Conservation (phyloP, 495 filamentous ascomycete genomes). For the Pyrenula massariospora region DNA sequence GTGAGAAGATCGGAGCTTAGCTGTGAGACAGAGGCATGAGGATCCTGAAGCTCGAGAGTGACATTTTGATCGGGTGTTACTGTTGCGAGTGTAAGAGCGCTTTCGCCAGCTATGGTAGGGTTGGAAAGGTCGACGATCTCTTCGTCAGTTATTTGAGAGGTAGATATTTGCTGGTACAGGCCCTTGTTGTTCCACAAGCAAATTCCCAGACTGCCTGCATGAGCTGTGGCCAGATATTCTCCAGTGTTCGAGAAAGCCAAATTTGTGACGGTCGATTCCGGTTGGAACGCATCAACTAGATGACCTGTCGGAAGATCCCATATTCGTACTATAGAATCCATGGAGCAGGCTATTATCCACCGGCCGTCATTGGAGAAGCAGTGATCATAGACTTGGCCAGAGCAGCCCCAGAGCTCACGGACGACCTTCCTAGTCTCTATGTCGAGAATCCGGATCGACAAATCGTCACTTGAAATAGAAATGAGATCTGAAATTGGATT, state of each 20-base stretch:
- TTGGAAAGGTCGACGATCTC: slow-evolving; percentile 54
- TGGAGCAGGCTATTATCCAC: slow-evolving; percentile 84
- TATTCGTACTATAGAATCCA: slow-evolving; percentile 70
- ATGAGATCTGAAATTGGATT: slow-evolving; percentile 74
- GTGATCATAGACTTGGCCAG: slow-evolving; percentile 72
- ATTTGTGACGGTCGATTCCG: slow-evolving; percentile 63
- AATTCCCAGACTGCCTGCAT: slow-evolving; percentile 75
- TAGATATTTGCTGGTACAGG: slow-evolving; percentile 78
- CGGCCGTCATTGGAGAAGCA: slow-evolving; percentile 86
- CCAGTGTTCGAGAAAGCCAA: slow-evolving; percentile 81
- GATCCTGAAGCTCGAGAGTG: slow-evolving; percentile 21
- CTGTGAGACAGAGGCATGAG: slow-evolving; percentile 52
- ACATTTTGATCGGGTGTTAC: slow-evolving; percentile 26
- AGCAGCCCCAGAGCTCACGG: slow-evolving; percentile 83
- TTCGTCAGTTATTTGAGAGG: slow-evolving; percentile 64
- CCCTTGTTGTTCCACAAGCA: slow-evolving; percentile 89
- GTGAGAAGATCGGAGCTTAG: slow-evolving; percentile 72
- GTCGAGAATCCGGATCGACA: slow-evolving; percentile 79
- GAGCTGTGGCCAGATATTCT: slow-evolving; percentile 83
- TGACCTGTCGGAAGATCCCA: slow-evolving; percentile 97
- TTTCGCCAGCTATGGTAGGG: slow-evolving; percentile 55
- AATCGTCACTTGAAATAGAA: slow-evolving; percentile 80
- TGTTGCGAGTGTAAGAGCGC: slow-evolving; percentile 49
- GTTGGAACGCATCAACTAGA: slow-evolving; percentile 76
- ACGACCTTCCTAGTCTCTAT: slow-evolving; percentile 81